Conservation (phyloP, 768 basidiomycete genomes). For the Lactifluus piperatus region DNA sequence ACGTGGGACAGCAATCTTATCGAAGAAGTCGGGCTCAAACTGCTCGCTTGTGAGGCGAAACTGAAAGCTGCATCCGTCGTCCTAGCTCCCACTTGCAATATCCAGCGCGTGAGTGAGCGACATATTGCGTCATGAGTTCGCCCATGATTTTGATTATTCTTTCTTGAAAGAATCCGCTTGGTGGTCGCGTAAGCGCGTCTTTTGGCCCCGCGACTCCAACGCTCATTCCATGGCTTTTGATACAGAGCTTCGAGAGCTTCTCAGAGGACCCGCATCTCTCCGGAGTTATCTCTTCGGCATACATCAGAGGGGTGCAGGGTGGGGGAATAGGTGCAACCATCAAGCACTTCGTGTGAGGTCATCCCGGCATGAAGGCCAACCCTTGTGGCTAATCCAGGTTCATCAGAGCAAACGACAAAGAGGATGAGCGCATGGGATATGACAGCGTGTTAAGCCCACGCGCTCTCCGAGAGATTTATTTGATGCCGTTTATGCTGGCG, state of each 20-base stretch:
- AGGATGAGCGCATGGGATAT: constrained; percentile 63
- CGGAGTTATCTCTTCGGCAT: constrained; percentile 60
- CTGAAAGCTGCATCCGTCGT: constrained; percentile 58
- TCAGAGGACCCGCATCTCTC: constrained; percentile 73
- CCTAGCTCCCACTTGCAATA: constrained; percentile 78
- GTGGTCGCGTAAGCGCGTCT: constrained; percentile 45
- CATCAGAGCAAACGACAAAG: constrained; percentile 70
- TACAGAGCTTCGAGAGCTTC: constrained; percentile 66
- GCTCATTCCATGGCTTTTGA: not conserved
- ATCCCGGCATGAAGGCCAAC: not conserved
- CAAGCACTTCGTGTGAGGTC: constrained; percentile 71
- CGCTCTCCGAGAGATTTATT: constrained; percentile 50
- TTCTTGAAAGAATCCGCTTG: constrained; percentile 60
- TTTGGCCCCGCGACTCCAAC: constrained; percentile 12
- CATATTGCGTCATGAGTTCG: not conserved
- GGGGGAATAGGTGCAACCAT: constrained; percentile 70
- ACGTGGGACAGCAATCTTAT: constrained; percentile 57
- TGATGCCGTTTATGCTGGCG: constrained; percentile 54
- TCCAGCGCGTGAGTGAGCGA: constrained; percentile 51
- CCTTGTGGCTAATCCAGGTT: not conserved
- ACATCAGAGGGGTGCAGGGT: constrained; percentile 68
- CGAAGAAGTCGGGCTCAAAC: constrained; percentile 48
- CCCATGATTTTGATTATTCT: not conserved
- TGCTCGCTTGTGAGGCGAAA: constrained; percentile 67
- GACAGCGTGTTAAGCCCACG: constrained; percentile 42